Evolutionary conservation across 768 basidiomycete genomes (phyloP), one percentile per base, ranked within the genome.

Genomic region (Hypholoma sublateritium): DNA sequence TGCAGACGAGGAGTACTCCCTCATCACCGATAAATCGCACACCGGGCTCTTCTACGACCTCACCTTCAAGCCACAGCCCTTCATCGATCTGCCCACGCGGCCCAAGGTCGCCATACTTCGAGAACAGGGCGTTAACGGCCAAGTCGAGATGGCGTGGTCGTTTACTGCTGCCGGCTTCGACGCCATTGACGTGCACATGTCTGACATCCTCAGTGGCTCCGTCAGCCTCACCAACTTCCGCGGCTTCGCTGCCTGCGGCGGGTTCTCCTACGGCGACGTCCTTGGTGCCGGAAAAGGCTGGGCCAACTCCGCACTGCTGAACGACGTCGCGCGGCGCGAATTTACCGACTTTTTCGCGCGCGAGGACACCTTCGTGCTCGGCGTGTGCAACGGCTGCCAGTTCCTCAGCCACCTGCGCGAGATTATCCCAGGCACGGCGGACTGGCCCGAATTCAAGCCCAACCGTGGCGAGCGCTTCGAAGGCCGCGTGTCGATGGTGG

Each of bases 201-300:
- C 93, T 12, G 97, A 99, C 71, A 86, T 99, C 70, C 84, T 99
- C 60, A 78, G 80, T 36, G 92, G 93, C 39, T 65, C 65, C 21
- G 74, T 86, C 44, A 80, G 77, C 42, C 80, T 99, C 36, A 57
- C 67, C 11, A 73, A 76, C 55, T 98, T 97, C 82, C 82, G 85
- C 47, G 97, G 97, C 42, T 70, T 99, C 53, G 96, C 91, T 6
- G 96, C 96, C 2, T 98, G 96, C 65, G 97, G 97, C 54, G 97
- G 97, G 3, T 99, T 99, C 80, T 98, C 96, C 8, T 99, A 98
- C 67, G 96, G 96, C 37, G 96, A 99, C 70, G 96, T 98, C 13
- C 83, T 99, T 9, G 95, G 97, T 28, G 96, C 97, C 8, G 97
- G 96, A 8, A 95, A 90, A 70, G 96, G 96, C 21, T 99, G 97